A percentile compares a stretch with the other conserved stretches of the same genome.
Evolutionary conservation across 2,329 filamentous ascomycete species (phyloP).

Genomic region (Penicillium frequentans): DNA sequence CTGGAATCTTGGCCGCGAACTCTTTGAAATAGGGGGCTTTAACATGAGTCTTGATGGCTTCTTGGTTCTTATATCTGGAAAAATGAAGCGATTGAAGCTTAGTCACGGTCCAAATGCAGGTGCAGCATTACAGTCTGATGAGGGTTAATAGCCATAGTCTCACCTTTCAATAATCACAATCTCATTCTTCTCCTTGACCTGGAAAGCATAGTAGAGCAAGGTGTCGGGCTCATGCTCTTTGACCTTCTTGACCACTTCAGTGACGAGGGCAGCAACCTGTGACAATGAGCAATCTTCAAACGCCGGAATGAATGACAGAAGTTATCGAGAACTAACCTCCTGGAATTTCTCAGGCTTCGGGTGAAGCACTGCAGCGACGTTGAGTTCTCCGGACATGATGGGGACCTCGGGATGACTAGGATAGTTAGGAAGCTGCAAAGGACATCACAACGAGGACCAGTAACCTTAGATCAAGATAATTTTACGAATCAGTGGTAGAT

Average conservation of each 20-base stretch:
- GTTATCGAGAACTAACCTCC: conserved; percentile 22
- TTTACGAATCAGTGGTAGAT: no score
- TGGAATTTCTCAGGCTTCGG: conserved; percentile 33
- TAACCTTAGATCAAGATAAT: no score
- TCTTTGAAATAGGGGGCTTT: conserved; percentile 24
- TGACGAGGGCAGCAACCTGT: conserved; percentile 27
- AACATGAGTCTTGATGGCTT: conserved; percentile 25
- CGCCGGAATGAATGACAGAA: background rate
- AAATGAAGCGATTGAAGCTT: background rate
- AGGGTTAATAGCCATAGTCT: background rate
- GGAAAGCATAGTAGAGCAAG: conserved; percentile 31
- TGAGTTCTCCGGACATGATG: conserved; percentile 32
- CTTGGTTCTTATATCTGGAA: conserved; percentile 27
- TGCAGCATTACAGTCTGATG: background rate
- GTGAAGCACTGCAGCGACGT: conserved; percentile 30
- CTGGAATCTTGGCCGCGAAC: conserved; percentile 19
- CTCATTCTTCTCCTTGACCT: conserved; percentile 28
- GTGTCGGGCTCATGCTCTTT: conserved; percentile 33
- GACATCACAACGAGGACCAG: background rate
- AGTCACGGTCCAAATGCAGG: background rate
- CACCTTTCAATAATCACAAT: conserved; percentile 37
- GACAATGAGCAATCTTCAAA: background rate
- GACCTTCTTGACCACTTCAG: conserved; percentile 29
- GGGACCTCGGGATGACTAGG: background rate
- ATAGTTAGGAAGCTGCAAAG: background rate